Base-by-base conservation (phyloP, 768 basidiomycete genomes). In the Rhizopogon roseolus region DNA sequence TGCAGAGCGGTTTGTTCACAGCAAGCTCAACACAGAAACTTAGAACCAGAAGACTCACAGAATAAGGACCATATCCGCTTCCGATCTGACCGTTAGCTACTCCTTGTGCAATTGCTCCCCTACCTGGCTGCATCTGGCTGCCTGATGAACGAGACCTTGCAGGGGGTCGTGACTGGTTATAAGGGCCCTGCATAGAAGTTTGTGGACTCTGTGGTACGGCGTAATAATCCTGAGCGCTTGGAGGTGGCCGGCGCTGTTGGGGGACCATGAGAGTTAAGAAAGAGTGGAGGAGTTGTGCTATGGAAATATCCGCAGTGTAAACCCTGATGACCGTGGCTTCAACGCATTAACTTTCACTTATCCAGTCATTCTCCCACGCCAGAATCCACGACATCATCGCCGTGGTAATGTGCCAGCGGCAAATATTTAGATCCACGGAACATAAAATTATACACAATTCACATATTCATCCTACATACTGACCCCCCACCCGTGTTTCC, bases 11-110 rank as follows among this genome's bases (percentile, higher is more conserved):
- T 13, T 29, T 40, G 51, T 43, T 61, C 16, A 48, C 40, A 50
- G 19, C 34, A 52, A 37, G 41, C 27, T 52, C 19, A 48, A 48
- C 51, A 48, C 51, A 34, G 38, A 48, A 14, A 28, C 41, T 49
- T n/a, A 10, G 1, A 50, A 37, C 50, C 13, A 39, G 28, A 48
- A 41, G 11, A 74, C 85, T 54, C 60, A 92, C 90, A n/a, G 89
- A 85, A 72, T 93, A 93, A 25, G 91, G 91, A 10, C 91, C 91
- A 75, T 92, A 93, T 16, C 82, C 84, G 25, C 81, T 80, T 4
- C 91, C 91, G 63, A 93, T 88, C 34, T 75, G 74, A 7, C 90
- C 91, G 29, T 78, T 86, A 0, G 88, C 89, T n/a, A 93, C 89
- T 43, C 88, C 86, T 57, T 82, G 85, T 9, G 86, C 81, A 43